These are phyloP conservation scores for Colletotrichum tabaci DNA, from an alignment of 2,329 filamentous ascomycete genomes.

Conservation along the genomic window DNA sequence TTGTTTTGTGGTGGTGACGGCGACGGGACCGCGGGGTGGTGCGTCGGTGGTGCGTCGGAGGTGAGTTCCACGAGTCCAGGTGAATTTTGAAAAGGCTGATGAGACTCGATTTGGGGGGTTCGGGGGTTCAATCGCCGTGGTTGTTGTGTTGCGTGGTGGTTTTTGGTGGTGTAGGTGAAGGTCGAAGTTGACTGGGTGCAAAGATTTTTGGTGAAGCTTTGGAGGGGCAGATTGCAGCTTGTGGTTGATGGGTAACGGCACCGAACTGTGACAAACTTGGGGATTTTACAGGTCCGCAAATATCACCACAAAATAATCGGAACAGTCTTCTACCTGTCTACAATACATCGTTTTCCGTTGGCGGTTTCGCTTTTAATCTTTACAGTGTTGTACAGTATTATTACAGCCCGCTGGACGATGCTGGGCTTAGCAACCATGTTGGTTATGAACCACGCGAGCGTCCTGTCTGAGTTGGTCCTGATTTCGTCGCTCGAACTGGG, in stretches of 20 bases:
- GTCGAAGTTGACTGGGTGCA: conserved; percentile 26
- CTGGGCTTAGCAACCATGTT: background rate
- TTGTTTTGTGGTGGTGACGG: conserved; percentile 43
- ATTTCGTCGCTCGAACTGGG: background rate
- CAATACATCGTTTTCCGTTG: background rate
- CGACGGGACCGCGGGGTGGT: background rate
- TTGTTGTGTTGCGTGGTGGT: background rate
- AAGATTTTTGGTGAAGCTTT: conserved; percentile 42
- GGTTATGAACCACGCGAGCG: background rate
- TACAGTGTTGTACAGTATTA: conserved; percentile 23
- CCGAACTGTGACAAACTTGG: background rate
- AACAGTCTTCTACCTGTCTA: too few species aligned
- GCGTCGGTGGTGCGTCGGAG: background rate
- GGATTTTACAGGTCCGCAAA: background rate
- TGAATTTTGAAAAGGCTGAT: background rate
- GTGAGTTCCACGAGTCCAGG: background rate
- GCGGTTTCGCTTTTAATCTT: conserved; percentile 7
- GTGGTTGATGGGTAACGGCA: conserved; percentile 3
- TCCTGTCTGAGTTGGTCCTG: background rate
- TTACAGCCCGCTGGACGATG: background rate
- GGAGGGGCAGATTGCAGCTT: conserved; percentile 38
- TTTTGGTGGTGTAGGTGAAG: conserved; percentile 24
- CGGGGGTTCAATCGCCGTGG: background rate
- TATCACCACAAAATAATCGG: background rate
- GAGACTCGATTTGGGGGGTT: background rate